Base-by-base conservation (phyloP, 495 filamentous ascomycete genomes). In the Neurospora sp. region DNA sequence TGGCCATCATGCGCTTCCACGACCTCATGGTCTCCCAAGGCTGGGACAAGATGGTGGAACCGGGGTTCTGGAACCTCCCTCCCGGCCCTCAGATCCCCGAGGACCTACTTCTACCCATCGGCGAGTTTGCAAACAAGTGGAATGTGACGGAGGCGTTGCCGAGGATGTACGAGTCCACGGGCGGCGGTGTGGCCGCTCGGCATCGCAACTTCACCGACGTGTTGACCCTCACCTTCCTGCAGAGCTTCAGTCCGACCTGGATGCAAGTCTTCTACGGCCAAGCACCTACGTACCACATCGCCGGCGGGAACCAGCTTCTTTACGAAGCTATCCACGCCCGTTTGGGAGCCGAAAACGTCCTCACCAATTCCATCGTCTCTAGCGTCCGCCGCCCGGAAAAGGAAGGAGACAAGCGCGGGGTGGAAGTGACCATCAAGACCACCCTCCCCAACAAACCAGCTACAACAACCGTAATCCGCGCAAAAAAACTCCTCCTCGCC, bases 21-120 rank as follows among this genome's bases (percentile, higher is more conserved):
- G 71, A 79, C 16, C 72, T 82, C 3, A 77, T 79, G 48, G 74
- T 79, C 42, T 75, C 75, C 16, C 69, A 73, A 6, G 74, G 74
- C 31, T 83, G 79, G 76, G 78, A 81, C 65, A 76, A 80, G 40
- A 78, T 81, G 74, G 69, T 80, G 20, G 72, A 77, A 14, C 80
- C 82, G 1, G 78, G 80, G 12, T 82, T 78, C 69, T 77, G 73
- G 74, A 78, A 82, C 37, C 79, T 83, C 9, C 80, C 81, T 3
- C 76, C 79, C 4, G 74, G 74, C 4, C 70, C 72, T 39, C 38
- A 79, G 20, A 77, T 86, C 35, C 85, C 84, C 5, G 80, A 76
- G 6, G 83, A 85, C 69, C 75, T 86, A 3, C 79, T 86, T 0
- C 31, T 86, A 4, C 83, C 83, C 0, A 77, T 78, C 2, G 82